phyloP scores from a whole-genome alignment of 495 filamentous ascomycete species.

The Parmelia sp. region DNA sequence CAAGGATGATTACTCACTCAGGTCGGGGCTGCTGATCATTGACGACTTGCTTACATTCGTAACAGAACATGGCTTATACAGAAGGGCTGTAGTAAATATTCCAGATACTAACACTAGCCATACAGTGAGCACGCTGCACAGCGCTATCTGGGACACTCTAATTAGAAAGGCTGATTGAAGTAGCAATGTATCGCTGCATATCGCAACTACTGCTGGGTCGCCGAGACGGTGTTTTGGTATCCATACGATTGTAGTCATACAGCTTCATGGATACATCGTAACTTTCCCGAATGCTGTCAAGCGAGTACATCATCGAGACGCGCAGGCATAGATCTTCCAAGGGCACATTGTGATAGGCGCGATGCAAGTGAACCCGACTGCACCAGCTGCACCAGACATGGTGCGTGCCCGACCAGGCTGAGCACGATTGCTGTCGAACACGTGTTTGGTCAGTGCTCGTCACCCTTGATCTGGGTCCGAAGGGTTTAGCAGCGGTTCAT shows the following conservation, averaged over 20 bases:
- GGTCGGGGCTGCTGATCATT: neutral
- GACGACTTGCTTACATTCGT: neutral
- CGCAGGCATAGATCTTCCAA: neutral
- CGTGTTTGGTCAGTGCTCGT: neutral
- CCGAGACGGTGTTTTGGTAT: neutral
- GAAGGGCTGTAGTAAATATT: too few species aligned
- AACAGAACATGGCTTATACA: too few species aligned
- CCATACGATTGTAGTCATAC: neutral
- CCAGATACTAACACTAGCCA: neutral
- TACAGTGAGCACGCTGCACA: neutral
- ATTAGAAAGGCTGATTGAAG: neutral
- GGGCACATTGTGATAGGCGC: neutral
- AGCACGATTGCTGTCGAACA: neutral
- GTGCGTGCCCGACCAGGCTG: neutral
- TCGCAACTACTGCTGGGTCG: neutral
- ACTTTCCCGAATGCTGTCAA: neutral
- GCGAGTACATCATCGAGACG: neutral
- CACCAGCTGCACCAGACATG: neutral
- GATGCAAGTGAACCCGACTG: neutral
- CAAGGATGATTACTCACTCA: neutral
- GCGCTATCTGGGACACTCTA: neutral
- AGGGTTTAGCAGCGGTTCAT: neutral
- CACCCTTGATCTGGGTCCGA: neutral
- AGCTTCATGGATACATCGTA: neutral
- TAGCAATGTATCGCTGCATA: neutral